Conservation (phyloP, 495 filamentous ascomycete species). For the Daldinia grandis region DNA sequence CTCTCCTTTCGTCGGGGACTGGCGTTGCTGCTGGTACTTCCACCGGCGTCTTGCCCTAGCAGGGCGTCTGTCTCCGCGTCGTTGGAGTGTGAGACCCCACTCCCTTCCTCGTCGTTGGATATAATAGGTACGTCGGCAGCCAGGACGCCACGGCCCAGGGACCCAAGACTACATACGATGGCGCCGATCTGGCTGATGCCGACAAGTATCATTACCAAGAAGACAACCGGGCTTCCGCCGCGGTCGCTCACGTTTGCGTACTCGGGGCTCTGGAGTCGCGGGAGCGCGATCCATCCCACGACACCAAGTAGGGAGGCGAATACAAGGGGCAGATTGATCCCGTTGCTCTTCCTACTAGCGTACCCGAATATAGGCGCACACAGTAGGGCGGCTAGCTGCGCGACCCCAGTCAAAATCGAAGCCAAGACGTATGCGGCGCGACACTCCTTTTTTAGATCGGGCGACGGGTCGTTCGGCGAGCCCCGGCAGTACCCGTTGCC, state of each 20-base stretch:
- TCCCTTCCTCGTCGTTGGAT: constrained; percentile 42
- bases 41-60: constrained; percentile 30
- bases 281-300: constrained; percentile 78
- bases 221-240: constrained; percentile 70
- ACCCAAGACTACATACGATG: constrained; percentile 90
- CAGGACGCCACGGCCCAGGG: constrained; percentile 81
- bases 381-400: constrained; percentile 84
- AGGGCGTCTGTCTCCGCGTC: constrained; percentile 38
- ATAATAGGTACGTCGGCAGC: constrained; percentile 55
- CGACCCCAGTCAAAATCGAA: constrained; percentile 83
- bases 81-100: constrained; percentile 10
- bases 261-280: constrained; percentile 73
- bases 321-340: constrained; percentile 77
- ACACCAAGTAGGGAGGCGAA: constrained; percentile 75
- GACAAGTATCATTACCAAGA: constrained; percentile 78
- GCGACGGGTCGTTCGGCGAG: constrained; percentile 62
- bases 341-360: constrained; percentile 66
- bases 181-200: constrained; percentile 93
- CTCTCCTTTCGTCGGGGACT: constrained; percentile 19
- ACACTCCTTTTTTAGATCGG: constrained; percentile 82
- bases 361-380: constrained; percentile 89
- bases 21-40: neutral
- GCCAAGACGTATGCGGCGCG: constrained; percentile 84
- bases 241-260: constrained; percentile 63
- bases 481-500: constrained; percentile 78